Evolutionary conservation across 257 asterid species (phyloP).

Genomic region (Scutellaria barbata): DNA sequence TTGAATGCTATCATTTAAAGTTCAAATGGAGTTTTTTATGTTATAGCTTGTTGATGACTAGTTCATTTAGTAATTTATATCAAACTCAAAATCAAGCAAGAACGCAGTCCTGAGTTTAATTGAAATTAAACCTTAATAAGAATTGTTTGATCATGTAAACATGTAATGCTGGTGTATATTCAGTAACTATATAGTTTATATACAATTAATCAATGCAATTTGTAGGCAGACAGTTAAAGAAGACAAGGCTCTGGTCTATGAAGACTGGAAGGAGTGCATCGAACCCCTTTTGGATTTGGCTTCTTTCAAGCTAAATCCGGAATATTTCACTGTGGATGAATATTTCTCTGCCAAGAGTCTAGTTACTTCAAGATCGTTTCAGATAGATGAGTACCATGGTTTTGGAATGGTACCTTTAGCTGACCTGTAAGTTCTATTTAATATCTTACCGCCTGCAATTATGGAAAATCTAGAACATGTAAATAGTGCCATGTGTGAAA

Average conservation of each 20-base stretch:
- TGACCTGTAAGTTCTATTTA: constrained; percentile 74
- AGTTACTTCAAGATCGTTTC: constrained; percentile 80
- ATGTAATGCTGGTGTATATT: neutral
- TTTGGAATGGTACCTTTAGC: constrained; percentile 97
- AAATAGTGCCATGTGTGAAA: neutral
- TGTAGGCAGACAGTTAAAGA: constrained; percentile 77
- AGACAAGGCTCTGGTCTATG: constrained; percentile 69
- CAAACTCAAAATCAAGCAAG: neutral
- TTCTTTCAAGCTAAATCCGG: constrained; percentile 54
- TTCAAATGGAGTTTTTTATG: constrained; percentile 5
- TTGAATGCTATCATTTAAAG: neutral
- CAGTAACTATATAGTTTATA: neutral
- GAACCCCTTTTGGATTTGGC: constrained; percentile 57
- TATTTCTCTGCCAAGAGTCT: constrained; percentile 85
- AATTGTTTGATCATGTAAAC: neutral
- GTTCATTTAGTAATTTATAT: neutral
- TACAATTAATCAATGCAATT: constrained; percentile 24
- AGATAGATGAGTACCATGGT: constrained; percentile 81
- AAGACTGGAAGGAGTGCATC: constrained; percentile 90
- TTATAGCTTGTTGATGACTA: neutral
- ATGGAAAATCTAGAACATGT: constrained; percentile 6
- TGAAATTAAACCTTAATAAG: neutral
- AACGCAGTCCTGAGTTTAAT: neutral
- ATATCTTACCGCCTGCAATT: constrained; percentile 22
- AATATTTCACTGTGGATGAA: constrained; percentile 62